These are phyloP conservation scores for Boletus barrowsii DNA, from an alignment of 768 basidiomycete genomes.

Conservation along the genomic window DNA sequence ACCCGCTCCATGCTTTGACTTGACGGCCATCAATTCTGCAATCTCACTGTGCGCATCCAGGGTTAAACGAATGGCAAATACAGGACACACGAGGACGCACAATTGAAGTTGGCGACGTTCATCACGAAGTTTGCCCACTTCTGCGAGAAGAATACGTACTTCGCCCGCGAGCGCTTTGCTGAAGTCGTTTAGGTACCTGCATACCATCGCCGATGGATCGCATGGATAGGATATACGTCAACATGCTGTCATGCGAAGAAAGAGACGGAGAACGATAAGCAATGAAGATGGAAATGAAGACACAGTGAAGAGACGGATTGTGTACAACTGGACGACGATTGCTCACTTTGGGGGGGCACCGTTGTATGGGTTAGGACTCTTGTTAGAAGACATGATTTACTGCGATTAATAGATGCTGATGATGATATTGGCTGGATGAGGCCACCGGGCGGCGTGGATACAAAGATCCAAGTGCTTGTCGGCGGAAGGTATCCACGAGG, in stretches of 20 bases:
- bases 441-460: slow-evolving; percentile 4
- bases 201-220: background rate
- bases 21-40: slow-evolving; percentile 77
- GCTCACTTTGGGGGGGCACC: slow-evolving; percentile 35
- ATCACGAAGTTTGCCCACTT: slow-evolving; percentile 59
- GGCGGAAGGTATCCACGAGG: slow-evolving; percentile 19
- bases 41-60: slow-evolving; percentile 58
- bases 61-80: background rate
- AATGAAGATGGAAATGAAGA: background rate
- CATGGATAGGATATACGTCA: slow-evolving; percentile 3
- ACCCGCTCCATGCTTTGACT: slow-evolving; percentile 77
- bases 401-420: slow-evolving; percentile 7
- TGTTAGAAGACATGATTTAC: slow-evolving; percentile 32
- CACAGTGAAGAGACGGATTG: background rate
- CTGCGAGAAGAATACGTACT: slow-evolving; percentile 58
- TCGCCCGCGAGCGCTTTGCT: slow-evolving; percentile 61
- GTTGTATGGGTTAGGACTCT: slow-evolving; percentile 31
- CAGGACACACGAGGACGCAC: slow-evolving; percentile 32
- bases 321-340: background rate
- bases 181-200: slow-evolving; percentile 56
- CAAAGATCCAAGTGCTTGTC: background rate
- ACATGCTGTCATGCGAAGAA: background rate
- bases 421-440: background rate
- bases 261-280: background rate
- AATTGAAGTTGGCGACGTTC: slow-evolving; percentile 56